Base-by-base conservation (phyloP, 2,329 filamentous ascomycete species). In the Furcasterigmium sp. region DNA sequence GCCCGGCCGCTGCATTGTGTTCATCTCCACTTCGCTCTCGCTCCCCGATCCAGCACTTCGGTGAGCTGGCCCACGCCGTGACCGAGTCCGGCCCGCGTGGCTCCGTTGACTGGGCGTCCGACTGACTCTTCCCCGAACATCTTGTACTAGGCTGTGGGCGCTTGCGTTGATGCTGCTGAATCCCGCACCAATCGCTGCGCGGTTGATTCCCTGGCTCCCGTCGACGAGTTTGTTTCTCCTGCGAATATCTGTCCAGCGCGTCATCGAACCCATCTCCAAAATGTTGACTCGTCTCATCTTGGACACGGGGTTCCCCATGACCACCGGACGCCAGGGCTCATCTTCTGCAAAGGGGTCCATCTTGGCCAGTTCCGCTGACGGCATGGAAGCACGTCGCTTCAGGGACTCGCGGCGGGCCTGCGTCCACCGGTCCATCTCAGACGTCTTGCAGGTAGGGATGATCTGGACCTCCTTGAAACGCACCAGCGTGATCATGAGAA, bases 231-330 rank as follows among this genome's bases (percentile, higher is more conserved):
- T 68, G 53, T 84, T 84, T 55, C 72, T 76, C 51, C 65, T 73
- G 47, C 78, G 69, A 47, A 91, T 88, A 60, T 89, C 85, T 19
- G 78, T 84, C 82, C 84, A 91, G 32, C 86, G 69, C 40, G 76
- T 84, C 69, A 84, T 68, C 28, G 68, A 64, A 0, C 86, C 85
- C 46, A 87, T 64, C 59, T 91, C 86, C 14, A 91, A 66, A 19
- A 88, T 59, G 56, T 79, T 88, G 73, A 90, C 80, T 47, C 82
- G 74, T 39, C 86, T 73, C 54, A 76, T 78, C 60, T 80, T 83
- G 37, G 82, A 78, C 36, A 77, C 79, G 11, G 85, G 84, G 55
- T 86, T 84, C 11, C 85, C 85, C 56, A 88, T 78, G 50, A 89
- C 76, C 21, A 82, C 71, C 2, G 85, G 81, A 45, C 78, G 78